phyloP scores from a whole-genome alignment of 1,284 basidiomycete species.

The Xerocomus amazonicus region DNA sequence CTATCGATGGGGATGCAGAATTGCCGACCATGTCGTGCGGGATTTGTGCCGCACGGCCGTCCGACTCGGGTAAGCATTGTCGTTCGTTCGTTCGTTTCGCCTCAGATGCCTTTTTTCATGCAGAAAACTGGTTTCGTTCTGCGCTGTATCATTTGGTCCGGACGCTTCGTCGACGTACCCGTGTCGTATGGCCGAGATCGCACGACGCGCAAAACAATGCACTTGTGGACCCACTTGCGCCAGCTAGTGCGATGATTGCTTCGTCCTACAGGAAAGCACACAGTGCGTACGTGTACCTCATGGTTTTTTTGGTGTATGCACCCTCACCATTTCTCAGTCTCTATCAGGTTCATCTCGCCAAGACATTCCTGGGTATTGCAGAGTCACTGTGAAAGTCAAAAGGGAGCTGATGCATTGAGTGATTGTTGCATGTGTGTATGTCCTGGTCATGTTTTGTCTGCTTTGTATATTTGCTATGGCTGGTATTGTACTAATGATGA shows the following conservation, averaged over 20 bases:
- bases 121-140: too few relatives aligned
- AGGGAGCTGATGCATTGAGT: slow-evolving; percentile 41
- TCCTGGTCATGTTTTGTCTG: neutral
- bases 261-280: slow-evolving; percentile 52
- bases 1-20: slow-evolving; percentile 52
- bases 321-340: neutral
- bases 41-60: slow-evolving; percentile 45
- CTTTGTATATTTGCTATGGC: neutral
- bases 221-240: slow-evolving; percentile 43
- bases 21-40: slow-evolving; percentile 41
- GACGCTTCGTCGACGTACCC: too few relatives aligned
- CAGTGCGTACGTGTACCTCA: slow-evolving; percentile 35
- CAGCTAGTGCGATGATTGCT: slow-evolving; percentile 34
- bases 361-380: slow-evolving; percentile 32
- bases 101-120: neutral
- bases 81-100: accelerated
- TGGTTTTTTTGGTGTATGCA: neutral
- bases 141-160: too few relatives aligned
- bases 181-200: slow-evolving; percentile 34
- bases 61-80: slow-evolving; percentile 41
- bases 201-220: slow-evolving; percentile 46
- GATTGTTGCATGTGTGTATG: too few relatives aligned
- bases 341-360: slow-evolving; percentile 48
- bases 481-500: neutral
- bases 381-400: slow-evolving; percentile 56